Evolutionary conservation across 2,329 filamentous ascomycete species (phyloP).

Genomic region (Parastagonospora nodorum): DNA sequence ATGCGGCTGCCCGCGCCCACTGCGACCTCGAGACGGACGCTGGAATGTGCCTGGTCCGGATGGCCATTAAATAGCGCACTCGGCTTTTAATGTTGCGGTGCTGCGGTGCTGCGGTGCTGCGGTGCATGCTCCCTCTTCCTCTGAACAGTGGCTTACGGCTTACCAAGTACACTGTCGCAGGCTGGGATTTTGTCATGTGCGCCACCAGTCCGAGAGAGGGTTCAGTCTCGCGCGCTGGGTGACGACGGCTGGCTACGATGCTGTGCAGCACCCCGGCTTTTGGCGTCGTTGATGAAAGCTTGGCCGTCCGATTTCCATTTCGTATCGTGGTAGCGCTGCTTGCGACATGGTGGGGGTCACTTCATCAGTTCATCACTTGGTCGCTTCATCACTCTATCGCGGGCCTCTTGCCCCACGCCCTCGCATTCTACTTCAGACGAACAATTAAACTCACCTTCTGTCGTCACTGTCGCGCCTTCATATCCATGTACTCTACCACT

Average conservation of each 20-base stretch:
- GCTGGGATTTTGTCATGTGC: too few relatives aligned
- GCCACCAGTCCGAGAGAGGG: not conserved
- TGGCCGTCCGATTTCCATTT: constrained; percentile 10
- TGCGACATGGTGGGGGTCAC: constrained; percentile 20
- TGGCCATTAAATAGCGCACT: constrained; percentile 24
- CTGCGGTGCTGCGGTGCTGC: too few relatives aligned
- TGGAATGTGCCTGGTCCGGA: not conserved
- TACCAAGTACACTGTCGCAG: too few relatives aligned
- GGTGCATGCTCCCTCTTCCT: too few relatives aligned
- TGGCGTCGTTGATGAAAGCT: constrained; percentile 11
- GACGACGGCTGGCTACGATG: not conserved
- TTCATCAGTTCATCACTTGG: constrained; percentile 2
- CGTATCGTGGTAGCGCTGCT: constrained; percentile 9
- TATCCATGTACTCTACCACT: not conserved
- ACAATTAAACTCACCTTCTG: not conserved
- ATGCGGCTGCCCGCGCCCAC: not conserved
- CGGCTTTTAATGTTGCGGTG: not conserved
- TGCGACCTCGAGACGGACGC: not conserved
- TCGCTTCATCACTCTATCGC: not conserved
- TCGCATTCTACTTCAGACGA: not conserved
- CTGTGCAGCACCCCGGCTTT: constrained; percentile 1
- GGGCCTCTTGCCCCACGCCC: too few relatives aligned
- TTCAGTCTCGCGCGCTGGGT: not conserved
- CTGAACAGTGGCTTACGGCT: too few relatives aligned
- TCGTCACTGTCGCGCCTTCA: constrained; percentile 8